Base-by-base conservation (phyloP, 352 stramenopile genomes). In the Peronospora belbahrii region DNA sequence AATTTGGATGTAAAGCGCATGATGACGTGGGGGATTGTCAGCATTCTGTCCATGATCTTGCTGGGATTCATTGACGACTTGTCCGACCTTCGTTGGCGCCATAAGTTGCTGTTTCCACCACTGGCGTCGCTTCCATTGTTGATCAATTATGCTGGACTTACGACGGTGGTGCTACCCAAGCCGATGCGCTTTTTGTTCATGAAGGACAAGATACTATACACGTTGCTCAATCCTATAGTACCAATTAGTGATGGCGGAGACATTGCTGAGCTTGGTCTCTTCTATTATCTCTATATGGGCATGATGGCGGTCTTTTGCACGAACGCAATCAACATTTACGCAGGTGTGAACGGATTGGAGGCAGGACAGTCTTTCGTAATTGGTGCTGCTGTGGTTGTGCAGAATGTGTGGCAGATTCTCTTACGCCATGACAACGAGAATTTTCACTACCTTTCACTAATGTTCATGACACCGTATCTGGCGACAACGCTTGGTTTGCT, bases 251-350 rank as follows among this genome's bases (percentile, higher is more conserved):
- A 85, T 28, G 64, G 84, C 19, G 92, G 92, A 18, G 73, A 83
- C 27, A 70, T 98, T 25, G 62, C 97, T 4, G 91, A 98, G 54
- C 60, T 98, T 23, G 94, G 94, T 7, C 56, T 91, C 6, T 70
- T 97, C 9, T 99, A 98, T 70, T 91, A 98, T 53, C 54, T 98
- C 2, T 99, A 98, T 72, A 99, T 99, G 94, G 90, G 89, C 36
- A 83, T 99, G 67, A 88, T 99, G 60, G 93, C 95, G 3, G 95
- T 99, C 6, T 99, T 99, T 67, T 99, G 95, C 72, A 99, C 96
- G 6, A 99, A 99, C 72, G 94, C 95, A 3, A 98, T 99, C 63
- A 99, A 99, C 70, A 99, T 99, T 50, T 98, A 98, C 63, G 97
- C 97, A 6, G 97, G 97, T 28, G 97, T 99, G 49, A 99, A 99